Conservation (phyloP, 202 grass and related monocot species). For the Setaria italica region DNA sequence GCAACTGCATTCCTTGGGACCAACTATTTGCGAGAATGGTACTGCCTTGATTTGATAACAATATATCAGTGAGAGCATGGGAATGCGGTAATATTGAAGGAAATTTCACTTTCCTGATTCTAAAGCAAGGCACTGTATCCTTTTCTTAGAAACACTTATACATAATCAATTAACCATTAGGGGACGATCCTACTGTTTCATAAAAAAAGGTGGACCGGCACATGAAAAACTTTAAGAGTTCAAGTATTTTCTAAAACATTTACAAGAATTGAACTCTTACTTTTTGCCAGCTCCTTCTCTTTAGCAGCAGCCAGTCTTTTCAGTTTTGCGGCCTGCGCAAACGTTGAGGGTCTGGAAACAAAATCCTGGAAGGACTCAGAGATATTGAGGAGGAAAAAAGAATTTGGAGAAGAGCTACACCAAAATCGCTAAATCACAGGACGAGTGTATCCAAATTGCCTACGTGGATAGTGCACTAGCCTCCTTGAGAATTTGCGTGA, state of each 20-base stretch:
- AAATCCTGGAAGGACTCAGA: conserved; percentile 20
- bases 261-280: conserved; percentile 45
- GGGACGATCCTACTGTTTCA: neutral
- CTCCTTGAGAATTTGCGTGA: conserved; percentile 80
- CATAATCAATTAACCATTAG: neutral
- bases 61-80: neutral
- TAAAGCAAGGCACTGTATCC: neutral
- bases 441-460: conserved; percentile 17
- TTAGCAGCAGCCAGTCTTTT: conserved; percentile 74
- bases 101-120: conserved; percentile 11
- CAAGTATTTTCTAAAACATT: neutral
- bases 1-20: neutral
- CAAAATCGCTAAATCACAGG: neutral
- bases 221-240: neutral
- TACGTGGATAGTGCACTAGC: conserved; percentile 75
- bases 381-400: neutral
- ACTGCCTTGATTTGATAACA: neutral
- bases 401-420: neutral
- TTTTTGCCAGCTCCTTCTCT: conserved; percentile 80
- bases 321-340: conserved; percentile 93
- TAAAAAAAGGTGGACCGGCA: neutral
- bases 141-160: neutral
- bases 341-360: conserved; percentile 79
- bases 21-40: neutral
- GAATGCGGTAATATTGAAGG: neutral